A percentile compares a stretch with the other conserved stretches of the same genome.
Evolutionary conservation across 2,329 filamentous ascomycete species (phyloP).

Genomic region (Cytospora schulzeri): DNA sequence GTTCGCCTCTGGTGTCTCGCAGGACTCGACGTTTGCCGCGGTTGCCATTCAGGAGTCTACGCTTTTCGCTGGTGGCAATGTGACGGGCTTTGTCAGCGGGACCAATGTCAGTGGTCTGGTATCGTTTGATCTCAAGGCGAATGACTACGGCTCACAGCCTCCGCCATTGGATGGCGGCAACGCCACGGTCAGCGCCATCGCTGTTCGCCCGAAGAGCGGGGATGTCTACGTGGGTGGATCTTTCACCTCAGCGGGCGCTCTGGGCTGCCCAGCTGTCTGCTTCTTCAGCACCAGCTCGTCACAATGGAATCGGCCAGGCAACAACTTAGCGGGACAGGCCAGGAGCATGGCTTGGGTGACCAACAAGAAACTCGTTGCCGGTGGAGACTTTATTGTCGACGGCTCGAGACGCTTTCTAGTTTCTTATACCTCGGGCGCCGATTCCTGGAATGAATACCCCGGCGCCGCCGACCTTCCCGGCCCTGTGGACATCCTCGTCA

Average conservation of each 20-base stretch:
- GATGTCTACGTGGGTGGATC: slow-evolving; percentile 85
- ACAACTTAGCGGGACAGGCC: slow-evolving; percentile 70
- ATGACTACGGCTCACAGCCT: slow-evolving; percentile 70
- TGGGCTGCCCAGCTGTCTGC: slow-evolving; percentile 83
- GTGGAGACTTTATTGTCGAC: slow-evolving; percentile 73
- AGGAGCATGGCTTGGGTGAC: slow-evolving; percentile 76
- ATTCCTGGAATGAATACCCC: slow-evolving; percentile 67
- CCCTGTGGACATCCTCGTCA: slow-evolving; percentile 73
- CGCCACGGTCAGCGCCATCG: slow-evolving; percentile 76
- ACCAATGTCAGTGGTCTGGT: slow-evolving; percentile 72
- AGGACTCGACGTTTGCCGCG: slow-evolving; percentile 74
- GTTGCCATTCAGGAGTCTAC: slow-evolving; percentile 67
- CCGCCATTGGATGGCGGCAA: slow-evolving; percentile 71
- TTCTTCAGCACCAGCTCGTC: slow-evolving; percentile 69
- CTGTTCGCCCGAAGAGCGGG: slow-evolving; percentile 66
- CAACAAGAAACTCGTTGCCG: slow-evolving; percentile 71
- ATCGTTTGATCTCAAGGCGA: slow-evolving; percentile 72
- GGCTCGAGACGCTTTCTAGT: slow-evolving; percentile 69
- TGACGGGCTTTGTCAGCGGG: slow-evolving; percentile 70
- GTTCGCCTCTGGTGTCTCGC: slow-evolving; percentile 65
- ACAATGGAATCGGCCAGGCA: slow-evolving; percentile 81
- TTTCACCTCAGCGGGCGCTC: slow-evolving; percentile 79
- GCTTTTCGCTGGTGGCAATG: slow-evolving; percentile 79
- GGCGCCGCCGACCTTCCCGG: slow-evolving; percentile 72
- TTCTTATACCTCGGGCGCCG: slow-evolving; percentile 68